phyloP scores from a whole-genome alignment of 108 stramenopile genomes.

The Conticribra weissflogii region DNA sequence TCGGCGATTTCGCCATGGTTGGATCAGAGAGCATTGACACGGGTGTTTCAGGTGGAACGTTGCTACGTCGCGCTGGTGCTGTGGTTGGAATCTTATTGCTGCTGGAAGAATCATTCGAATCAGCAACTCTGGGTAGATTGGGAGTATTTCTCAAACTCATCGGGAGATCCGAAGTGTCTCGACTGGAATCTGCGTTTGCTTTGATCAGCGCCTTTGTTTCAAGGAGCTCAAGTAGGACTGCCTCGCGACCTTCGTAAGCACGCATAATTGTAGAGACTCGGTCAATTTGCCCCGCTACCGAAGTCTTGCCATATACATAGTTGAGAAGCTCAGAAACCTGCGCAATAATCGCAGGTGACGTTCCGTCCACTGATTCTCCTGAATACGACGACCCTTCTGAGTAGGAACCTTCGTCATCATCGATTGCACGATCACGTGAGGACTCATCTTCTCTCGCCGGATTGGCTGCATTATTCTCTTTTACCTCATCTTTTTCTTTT shows the following conservation, averaged over 20 bases:
- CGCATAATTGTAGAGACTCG: conserved; percentile 92
- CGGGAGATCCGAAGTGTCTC: conserved; percentile 67
- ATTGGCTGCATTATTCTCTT: background rate
- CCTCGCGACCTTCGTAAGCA: conserved; percentile 89
- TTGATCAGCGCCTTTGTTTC: conserved; percentile 91
- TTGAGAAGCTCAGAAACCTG: conserved; percentile 92
- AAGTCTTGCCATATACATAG: conserved; percentile 90
- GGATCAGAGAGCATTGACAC: conserved; percentile 32
- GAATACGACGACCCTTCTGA: conserved; percentile 61
- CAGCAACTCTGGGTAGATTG: conserved; percentile 40
- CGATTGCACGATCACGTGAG: conserved; percentile 25
- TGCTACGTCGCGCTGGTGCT: conserved; percentile 31
- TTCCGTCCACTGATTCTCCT: conserved; percentile 71
- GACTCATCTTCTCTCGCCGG: conserved; percentile 17
- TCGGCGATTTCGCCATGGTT: conserved; percentile 33
- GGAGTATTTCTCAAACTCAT: conserved; percentile 72
- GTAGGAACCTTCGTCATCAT: conserved; percentile 62
- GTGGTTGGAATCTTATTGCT: conserved; percentile 71
- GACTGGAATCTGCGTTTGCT: conserved; percentile 83
- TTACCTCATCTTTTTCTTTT: background rate
- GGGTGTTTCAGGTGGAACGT: conserved; percentile 35
- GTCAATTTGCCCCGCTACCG: conserved; percentile 90
- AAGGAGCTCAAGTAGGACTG: conserved; percentile 82
- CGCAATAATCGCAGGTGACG: conserved; percentile 88
- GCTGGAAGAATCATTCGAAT: conserved; percentile 65